Evolutionary conservation across 306 rosid genomes (phyloP).

Genomic region (Styphnolobium japonicum): DNA sequence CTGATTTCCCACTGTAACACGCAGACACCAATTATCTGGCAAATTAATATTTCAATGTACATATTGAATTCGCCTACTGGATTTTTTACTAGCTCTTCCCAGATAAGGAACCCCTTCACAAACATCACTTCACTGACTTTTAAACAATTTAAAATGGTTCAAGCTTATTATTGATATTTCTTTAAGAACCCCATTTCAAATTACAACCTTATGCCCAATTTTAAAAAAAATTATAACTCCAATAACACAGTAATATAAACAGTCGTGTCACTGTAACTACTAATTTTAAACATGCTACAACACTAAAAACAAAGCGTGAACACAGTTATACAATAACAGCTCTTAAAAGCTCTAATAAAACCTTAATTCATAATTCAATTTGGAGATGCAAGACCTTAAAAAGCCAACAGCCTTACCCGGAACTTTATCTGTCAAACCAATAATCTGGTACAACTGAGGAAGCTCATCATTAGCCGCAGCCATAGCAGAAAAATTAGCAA

Average conservation of each 20-base stretch:
- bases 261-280: background rate
- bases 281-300: background rate
- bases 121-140: background rate
- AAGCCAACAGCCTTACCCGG: constrained; percentile 24
- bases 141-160: background rate
- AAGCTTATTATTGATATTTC: background rate
- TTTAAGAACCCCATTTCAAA: constrained; percentile 16
- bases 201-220: background rate
- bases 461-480: constrained; percentile 53
- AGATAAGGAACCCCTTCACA: background rate
- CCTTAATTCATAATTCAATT: background rate
- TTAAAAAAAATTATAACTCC: background rate
- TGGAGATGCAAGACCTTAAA: background rate
- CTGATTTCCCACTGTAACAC: background rate
- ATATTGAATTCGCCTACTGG: background rate
- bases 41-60: background rate
- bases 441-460: constrained; percentile 41
- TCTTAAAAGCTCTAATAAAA: background rate
- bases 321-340: background rate
- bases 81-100: background rate
- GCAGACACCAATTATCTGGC: background rate
- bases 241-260: background rate
- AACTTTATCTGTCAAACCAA: constrained; percentile 50
- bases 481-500: constrained; percentile 40
- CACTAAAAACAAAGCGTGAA: background rate